A percentile compares a stretch with the other conserved stretches of the same genome.
phyloP scores from a whole-genome alignment of 2,329 filamentous ascomycete species.

The Ilyonectria sp. region DNA sequence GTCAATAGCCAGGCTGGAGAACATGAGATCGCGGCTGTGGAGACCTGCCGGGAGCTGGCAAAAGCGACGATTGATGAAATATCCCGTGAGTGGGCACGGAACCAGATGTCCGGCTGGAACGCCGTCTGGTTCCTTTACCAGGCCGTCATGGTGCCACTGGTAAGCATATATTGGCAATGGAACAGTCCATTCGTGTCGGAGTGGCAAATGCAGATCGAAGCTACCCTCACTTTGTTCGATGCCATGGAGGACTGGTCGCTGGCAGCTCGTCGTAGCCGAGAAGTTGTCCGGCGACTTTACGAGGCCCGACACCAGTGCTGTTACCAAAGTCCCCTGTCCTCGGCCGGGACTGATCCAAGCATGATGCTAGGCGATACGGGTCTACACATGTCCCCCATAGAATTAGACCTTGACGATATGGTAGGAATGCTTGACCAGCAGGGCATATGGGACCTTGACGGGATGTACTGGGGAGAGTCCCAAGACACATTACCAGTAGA shows the following conservation, averaged over 20 bases:
- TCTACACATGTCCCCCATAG: slow-evolving; percentile 65
- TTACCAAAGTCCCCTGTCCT: slow-evolving; percentile 54
- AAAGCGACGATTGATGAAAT: slow-evolving; percentile 82
- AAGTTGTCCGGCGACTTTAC: slow-evolving; percentile 76
- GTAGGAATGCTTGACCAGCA: slow-evolving; percentile 69
- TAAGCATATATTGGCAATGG: slow-evolving; percentile 81
- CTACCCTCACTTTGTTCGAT: slow-evolving; percentile 72
- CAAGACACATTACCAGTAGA: slow-evolving; percentile 22
- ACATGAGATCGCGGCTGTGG: slow-evolving; percentile 78
- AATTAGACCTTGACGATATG: slow-evolving; percentile 66
- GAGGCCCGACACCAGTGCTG: slow-evolving; percentile 61
- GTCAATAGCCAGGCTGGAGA: slow-evolving; percentile 65
- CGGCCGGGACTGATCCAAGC: slow-evolving; percentile 67
- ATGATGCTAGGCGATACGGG: slow-evolving; percentile 63
- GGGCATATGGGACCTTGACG: slow-evolving; percentile 70
- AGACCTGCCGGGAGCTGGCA: slow-evolving; percentile 78
- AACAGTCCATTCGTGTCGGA: slow-evolving; percentile 63
- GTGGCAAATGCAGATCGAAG: slow-evolving; percentile 72
- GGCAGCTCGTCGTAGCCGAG: slow-evolving; percentile 73
- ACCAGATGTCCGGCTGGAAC: slow-evolving; percentile 86
- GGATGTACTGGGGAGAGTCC: slow-evolving; percentile 41
- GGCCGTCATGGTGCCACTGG: slow-evolving; percentile 83
- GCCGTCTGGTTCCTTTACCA: slow-evolving; percentile 88
- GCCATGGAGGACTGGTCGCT: slow-evolving; percentile 77
- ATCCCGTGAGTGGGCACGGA: slow-evolving; percentile 77